These are phyloP conservation scores for Incumbomyces delicatus DNA, from an alignment of 2,329 filamentous ascomycete genomes.

Conservation along the genomic window DNA sequence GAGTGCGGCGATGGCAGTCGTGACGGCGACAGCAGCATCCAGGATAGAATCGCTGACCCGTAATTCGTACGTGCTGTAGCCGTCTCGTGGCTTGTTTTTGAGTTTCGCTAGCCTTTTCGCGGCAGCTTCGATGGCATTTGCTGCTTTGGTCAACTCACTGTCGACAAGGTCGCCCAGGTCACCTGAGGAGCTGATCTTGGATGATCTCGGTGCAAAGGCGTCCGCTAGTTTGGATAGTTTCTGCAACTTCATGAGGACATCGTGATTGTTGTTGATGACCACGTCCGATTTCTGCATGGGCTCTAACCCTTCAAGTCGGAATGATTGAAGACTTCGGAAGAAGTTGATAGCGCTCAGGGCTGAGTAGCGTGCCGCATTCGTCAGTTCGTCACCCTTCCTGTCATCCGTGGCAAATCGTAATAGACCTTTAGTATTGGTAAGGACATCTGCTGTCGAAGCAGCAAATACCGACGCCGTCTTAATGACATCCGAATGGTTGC, in stretches of 20 bases:
- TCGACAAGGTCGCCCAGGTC: slow-evolving; percentile 92
- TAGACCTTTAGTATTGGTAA: slow-evolving; percentile 93
- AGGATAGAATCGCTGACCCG: slow-evolving; percentile 93
- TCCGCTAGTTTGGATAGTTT: slow-evolving; percentile 89
- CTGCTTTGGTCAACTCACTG: slow-evolving; percentile 81
- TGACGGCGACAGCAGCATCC: slow-evolving; percentile 85
- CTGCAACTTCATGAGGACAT: slow-evolving; percentile 89
- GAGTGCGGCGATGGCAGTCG: slow-evolving; percentile 82
- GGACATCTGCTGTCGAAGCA: slow-evolving; percentile 78
- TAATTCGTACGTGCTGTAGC: slow-evolving; percentile 91
- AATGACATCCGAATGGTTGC: slow-evolving; percentile 81
- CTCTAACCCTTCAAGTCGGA: slow-evolving; percentile 83
- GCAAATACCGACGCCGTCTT: slow-evolving; percentile 85
- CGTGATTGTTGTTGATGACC: slow-evolving; percentile 93
- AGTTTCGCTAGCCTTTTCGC: slow-evolving; percentile 81
- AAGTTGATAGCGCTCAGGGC: slow-evolving; percentile 84
- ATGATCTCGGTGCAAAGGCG: slow-evolving; percentile 77
- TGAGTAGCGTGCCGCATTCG: slow-evolving; percentile 71
- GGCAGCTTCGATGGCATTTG: slow-evolving; percentile 88
- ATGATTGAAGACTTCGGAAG: slow-evolving; percentile 88
- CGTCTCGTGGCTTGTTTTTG: slow-evolving; percentile 91
- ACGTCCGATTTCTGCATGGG: slow-evolving; percentile 90
- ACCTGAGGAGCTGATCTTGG: slow-evolving; percentile 59
- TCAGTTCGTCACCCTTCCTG: slow-evolving; percentile 80
- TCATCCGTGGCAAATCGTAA: slow-evolving; percentile 89